Evolutionary conservation across 148 eudicot species (phyloP), one percentile per base, ranked within the genome.

Genomic region (Heliamphora exappendiculata): DNA sequence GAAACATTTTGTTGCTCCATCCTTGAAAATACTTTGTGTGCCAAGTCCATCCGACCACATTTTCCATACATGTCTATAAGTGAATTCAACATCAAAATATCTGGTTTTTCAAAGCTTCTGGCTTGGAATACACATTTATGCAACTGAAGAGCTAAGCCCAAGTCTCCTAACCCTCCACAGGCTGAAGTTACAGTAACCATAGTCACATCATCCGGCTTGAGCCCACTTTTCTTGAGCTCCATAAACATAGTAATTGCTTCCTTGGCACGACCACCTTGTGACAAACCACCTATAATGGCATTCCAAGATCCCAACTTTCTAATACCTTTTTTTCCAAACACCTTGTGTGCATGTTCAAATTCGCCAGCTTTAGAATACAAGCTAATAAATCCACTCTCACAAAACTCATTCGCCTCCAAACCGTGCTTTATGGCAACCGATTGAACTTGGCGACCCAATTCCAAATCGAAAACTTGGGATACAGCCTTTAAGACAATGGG

Each of bases 231-330:
- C 76, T 73, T 87, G 85, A 90, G 80, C 67, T 79, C 82, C 62
- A 87, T 24, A 74, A 90, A 91, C 93, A 94, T 79, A 11, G 63
- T 41, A 6, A 91, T 64, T 26, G 89, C 89, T 73, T 91, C 88
- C 79, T 63, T 84, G 2, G 79, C 82, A 10, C 78, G 80, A 37
- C 91, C 94, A 26, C 83, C 78, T 79, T 87, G 94, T 4, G 94
- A 84, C 74, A 93, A 75, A 13, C 91, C 94, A 4, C 87, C 85
- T 7, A 90, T 88, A 19, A 91, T 63, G 0, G 97, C 94, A 79
- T 94, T 94, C 97, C 98, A 94, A 80, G 97, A 88, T 72, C 97
- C 98, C 86, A 91, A 58, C 83, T 91, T 87, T 84, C 89, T 88
- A 14, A 86, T 81, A 70, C 82, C 41, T 83, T 83, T 90, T 85